Evolutionary conservation across 352 stramenopile species (phyloP), one percentile per base, ranked within the genome.

Genomic region (Halophytophthora polymorphica): DNA sequence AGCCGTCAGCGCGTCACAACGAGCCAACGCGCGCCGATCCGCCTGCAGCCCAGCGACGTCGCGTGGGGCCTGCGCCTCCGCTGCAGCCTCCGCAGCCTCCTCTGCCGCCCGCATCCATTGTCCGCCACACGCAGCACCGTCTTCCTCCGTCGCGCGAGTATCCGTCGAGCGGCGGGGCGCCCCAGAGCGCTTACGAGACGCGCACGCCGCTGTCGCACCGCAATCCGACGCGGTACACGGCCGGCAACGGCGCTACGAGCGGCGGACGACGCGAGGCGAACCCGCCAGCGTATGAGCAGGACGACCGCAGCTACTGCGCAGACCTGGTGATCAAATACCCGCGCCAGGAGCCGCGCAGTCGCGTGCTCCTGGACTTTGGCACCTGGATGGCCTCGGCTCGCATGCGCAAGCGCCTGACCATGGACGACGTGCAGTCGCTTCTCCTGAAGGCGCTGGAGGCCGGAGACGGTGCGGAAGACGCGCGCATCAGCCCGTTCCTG

Each of bases 321-420:
- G 65, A 88, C 15, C 31, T 90, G 45, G 77, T 92, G 50, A 35
- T 87, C 39, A 83, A 84, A 29, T 72, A 83, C 56, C 82, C 82
- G 18, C 69, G 82, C 7, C 82, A 92, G 40, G 65, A 86, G 21
- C 55, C 64, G 33, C 33, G 31, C 15, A 92, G 82, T 53, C 64
- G 74, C n/a, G 79, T 92, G 45, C 52, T 92, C 33, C 69, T 90
- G 19, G 66, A 87, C 51, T 92, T 92, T 54, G 71, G 57, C 10
- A 53, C 61, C 44, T 92, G 82, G 82, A 85, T 89, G 74, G 71
- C 73, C 21, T 45, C 66, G n/a, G 58, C 67, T 6, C 60, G 67
- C 14, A 66, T 45, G 35, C 71, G 74, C 10, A 69, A 73, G 28
- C 72, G 81, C 1, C 44, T 88, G 40, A 57, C 79, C 29, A 61